A percentile compares a stretch with the other conserved stretches of the same genome.
phyloP scores from a whole-genome alignment of 169 alveolate genomes.

The Babesia bigemina region DNA sequence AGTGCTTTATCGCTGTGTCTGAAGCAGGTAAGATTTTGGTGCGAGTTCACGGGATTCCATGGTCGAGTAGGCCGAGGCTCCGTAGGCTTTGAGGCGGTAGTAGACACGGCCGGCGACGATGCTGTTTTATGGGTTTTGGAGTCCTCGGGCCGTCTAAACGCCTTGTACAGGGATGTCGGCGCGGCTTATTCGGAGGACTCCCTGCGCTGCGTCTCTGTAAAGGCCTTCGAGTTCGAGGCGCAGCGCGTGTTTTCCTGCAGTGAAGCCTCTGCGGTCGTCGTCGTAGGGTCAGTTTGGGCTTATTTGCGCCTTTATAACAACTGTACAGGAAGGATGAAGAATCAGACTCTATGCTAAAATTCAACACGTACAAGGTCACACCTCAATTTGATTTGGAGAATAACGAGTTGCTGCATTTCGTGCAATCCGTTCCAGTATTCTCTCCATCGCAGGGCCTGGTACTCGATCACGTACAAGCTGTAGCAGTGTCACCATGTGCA shows the following conservation, averaged over 20 bases:
- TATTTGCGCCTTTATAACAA: neutral
- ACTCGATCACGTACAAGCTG: conserved; percentile 15
- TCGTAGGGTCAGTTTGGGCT: conserved; percentile 40
- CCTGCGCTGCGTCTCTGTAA: conserved; percentile 22
- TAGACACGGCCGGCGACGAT: conserved; percentile 61
- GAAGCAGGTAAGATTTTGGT: conserved; percentile 25
- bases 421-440: conserved; percentile 61
- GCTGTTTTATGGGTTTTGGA: conserved; percentile 55
- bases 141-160: conserved; percentile 54
- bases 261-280: conserved; percentile 24
- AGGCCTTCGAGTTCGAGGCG: conserved; percentile 62
- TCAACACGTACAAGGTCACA: conserved; percentile 58
- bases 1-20: conserved; percentile 25
- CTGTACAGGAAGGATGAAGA: conserved; percentile 57
- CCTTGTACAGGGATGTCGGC: conserved; percentile 25
- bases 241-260: conserved; percentile 39
- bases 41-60: neutral
- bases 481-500: conserved; percentile 45
- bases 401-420: conserved; percentile 39
- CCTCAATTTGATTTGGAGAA: neutral
- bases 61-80: conserved; percentile 20
- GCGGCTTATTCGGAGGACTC: conserved; percentile 14
- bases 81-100: conserved; percentile 31
- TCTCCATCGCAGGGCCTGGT: conserved; percentile 33
- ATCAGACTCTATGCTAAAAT: conserved; percentile 53